Conservation (phyloP, 495 filamentous ascomycete genomes). For the Neurospora sp. region DNA sequence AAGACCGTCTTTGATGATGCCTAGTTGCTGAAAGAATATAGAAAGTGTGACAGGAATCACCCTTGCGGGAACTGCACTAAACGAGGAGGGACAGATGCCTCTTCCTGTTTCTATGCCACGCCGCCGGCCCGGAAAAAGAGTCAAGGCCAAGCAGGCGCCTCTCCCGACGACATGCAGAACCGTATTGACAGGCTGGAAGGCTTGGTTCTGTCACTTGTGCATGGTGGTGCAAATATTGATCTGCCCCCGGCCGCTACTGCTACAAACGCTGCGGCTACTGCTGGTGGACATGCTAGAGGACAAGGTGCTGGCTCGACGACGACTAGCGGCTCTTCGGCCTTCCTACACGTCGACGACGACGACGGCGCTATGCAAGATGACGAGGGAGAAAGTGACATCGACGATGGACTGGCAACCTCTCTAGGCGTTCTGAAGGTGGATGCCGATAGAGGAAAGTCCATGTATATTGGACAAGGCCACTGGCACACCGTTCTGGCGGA, state of each 20-base stretch:
- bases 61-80: slow-evolving; percentile 96
- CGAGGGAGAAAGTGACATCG: slow-evolving; percentile 69
- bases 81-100: slow-evolving; percentile 58
- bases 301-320: slow-evolving; percentile 50
- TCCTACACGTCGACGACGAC: slow-evolving; percentile 41
- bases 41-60: slow-evolving; percentile 84
- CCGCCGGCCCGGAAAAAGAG: slow-evolving; percentile 67
- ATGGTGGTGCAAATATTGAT: slow-evolving; percentile 56
- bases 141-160: slow-evolving; percentile 49
- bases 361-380: slow-evolving; percentile 41
- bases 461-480: slow-evolving; percentile 81
- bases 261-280: slow-evolving; percentile 40
- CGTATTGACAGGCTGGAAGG: slow-evolving; percentile 95
- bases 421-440: slow-evolving; percentile 84
- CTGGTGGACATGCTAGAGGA: slow-evolving; percentile 42
- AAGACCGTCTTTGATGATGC: slow-evolving; percentile 2
- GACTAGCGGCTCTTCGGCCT: slow-evolving; percentile 52
- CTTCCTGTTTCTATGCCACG: slow-evolving; percentile 83
- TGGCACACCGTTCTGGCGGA: slow-evolving; percentile 84
- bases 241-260: slow-evolving; percentile 18
- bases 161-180: slow-evolving; percentile 96
- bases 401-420: slow-evolving; percentile 66
- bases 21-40: slow-evolving; percentile 2
- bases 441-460: slow-evolving; percentile 64
- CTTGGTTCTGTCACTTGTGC: slow-evolving; percentile 91